Conservation (phyloP, 2,329 filamentous ascomycete species). For the Botrytis byssoidea region DNA sequence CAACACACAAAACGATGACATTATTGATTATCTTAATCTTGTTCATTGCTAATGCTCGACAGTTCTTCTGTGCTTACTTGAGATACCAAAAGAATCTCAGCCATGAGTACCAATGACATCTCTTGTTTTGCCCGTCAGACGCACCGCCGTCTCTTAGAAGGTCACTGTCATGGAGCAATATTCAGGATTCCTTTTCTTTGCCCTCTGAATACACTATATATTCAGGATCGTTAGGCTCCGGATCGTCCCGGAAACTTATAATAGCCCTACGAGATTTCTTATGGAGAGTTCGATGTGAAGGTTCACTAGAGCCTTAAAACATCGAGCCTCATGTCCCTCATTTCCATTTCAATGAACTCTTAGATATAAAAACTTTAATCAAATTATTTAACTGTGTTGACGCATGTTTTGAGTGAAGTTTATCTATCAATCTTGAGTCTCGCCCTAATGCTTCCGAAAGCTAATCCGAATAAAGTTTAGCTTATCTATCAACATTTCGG, state of each 20-base stretch:
- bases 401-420: background rate
- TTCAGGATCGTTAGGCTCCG: background rate
- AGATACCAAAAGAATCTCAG: background rate
- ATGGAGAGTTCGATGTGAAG: background rate
- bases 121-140: background rate
- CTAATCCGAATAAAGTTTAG: constrained; percentile 16
- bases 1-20: background rate
- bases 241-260: background rate
- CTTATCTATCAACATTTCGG: constrained; percentile 22
- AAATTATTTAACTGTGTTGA: background rate
- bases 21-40: background rate
- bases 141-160: background rate
- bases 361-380: background rate
- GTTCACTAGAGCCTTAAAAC: background rate
- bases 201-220: background rate
- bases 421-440: background rate
- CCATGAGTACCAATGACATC: background rate
- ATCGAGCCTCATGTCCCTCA: background rate
- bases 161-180: background rate
- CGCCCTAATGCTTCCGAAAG: constrained; percentile 19
- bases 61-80: background rate
- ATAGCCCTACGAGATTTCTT: background rate
- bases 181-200: background rate
- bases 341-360: background rate
- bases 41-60: background rate